These are phyloP conservation scores for Eucalyptus sp. DNA, from an alignment of 345 rosid species.

Conservation along the genomic window DNA sequence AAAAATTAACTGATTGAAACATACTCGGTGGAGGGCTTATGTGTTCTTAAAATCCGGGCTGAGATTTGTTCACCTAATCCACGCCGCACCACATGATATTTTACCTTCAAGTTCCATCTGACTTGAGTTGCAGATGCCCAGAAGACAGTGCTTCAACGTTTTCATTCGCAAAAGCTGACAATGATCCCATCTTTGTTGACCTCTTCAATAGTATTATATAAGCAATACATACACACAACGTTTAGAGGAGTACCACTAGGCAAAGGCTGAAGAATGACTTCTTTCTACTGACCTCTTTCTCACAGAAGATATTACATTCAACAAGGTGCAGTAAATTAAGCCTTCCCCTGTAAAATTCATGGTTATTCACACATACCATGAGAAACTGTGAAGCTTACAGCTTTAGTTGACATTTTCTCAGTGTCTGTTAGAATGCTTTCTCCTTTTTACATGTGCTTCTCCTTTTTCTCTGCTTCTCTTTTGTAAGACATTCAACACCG, in stretches of 20 bases:
- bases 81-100: neutral
- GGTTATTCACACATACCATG: neutral
- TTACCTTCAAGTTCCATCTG: neutral
- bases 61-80: neutral
- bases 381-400: neutral
- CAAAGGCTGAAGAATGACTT: neutral
- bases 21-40: neutral
- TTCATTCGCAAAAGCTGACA: neutral
- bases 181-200: neutral
- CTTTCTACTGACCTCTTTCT: neutral
- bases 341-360: neutral
- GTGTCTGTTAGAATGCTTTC: constrained; percentile 66
- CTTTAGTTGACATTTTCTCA: neutral
- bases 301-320: neutral
- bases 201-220: neutral
- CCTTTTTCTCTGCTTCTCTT: constrained; percentile 27
- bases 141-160: neutral
- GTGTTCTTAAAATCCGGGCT: neutral
- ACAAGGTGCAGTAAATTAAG: neutral
- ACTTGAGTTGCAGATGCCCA: neutral
- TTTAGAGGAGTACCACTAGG: neutral
- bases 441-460: constrained; percentile 36
- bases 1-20: neutral
- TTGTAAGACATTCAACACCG: constrained; percentile 30
- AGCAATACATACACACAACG: neutral